Conservation (phyloP, 768 basidiomycete genomes). For the Mycena kentingensis region DNA sequence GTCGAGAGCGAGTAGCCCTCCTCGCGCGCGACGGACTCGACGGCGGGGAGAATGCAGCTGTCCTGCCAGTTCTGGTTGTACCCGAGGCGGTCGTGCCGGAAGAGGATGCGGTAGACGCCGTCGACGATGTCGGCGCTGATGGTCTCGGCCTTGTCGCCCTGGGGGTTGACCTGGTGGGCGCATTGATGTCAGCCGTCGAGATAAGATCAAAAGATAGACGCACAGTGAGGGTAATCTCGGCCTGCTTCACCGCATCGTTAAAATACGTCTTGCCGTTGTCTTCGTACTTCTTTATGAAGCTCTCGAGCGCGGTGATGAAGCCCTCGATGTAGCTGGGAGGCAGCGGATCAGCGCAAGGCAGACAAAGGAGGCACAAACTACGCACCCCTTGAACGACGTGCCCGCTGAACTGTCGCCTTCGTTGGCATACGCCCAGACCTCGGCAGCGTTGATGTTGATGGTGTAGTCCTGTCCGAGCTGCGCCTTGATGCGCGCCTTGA, state of each 20-base stretch:
- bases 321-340: constrained; percentile 38
- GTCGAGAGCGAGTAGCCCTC: constrained; percentile 36
- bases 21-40: constrained; percentile 37
- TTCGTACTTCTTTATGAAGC: constrained; percentile 34
- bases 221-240: constrained; percentile 36
- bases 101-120: constrained; percentile 44
- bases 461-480: constrained; percentile 31
- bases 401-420: constrained; percentile 28
- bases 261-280: constrained; percentile 40
- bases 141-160: constrained; percentile 30
- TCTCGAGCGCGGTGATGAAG: constrained; percentile 34
- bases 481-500: constrained; percentile 34
- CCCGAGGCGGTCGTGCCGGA: constrained; percentile 34
- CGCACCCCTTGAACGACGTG: constrained; percentile 29
- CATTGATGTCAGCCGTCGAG: background rate
- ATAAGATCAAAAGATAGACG: constrained; percentile 1
- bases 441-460: constrained; percentile 38
- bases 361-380: background rate
- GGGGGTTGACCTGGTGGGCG: constrained; percentile 11
- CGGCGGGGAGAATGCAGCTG: constrained; percentile 33
- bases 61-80: constrained; percentile 32
- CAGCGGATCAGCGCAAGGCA: background rate
- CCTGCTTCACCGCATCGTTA: constrained; percentile 39
- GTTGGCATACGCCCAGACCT: constrained; percentile 38
- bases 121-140: constrained; percentile 40